A percentile compares a stretch with the other conserved stretches of the same genome.
Evolutionary conservation across 2,329 filamentous ascomycete species (phyloP).

Genomic region (Diaporthe citri): DNA sequence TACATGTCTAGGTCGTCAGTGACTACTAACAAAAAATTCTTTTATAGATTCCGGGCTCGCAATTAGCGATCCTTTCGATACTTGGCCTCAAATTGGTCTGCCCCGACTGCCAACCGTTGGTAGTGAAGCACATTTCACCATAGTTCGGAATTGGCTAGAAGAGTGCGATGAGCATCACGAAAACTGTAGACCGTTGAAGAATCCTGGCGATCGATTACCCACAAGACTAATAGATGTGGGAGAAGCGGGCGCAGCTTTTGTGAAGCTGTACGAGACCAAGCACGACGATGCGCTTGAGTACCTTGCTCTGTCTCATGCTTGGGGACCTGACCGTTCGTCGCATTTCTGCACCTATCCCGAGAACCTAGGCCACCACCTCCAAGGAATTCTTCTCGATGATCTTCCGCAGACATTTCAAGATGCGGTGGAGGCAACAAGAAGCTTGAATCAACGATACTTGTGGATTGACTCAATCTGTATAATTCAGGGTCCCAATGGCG

Average conservation of each 20-base stretch:
- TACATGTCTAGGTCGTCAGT: background rate
- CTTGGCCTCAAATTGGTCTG: conserved; percentile 35
- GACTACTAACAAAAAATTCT: conserved; percentile 49
- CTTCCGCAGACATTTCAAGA: conserved; percentile 27
- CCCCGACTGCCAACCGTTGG: conserved; percentile 26
- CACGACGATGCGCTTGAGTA: conserved; percentile 29
- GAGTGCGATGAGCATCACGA: conserved; percentile 36
- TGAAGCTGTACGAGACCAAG: conserved; percentile 37
- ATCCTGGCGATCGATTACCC: conserved; percentile 21
- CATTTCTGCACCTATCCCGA: conserved; percentile 28
- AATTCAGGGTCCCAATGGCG: conserved; percentile 18
- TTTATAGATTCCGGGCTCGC: conserved; percentile 52
- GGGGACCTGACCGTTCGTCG: conserved; percentile 30
- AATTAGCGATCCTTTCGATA: background rate
- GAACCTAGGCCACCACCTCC: background rate
- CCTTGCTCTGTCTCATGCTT: conserved; percentile 43
- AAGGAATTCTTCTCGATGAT: background rate
- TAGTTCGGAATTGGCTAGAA: conserved; percentile 39
- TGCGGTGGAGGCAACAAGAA: conserved; percentile 27
- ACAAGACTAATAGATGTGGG: conserved; percentile 38
- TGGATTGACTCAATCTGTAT: conserved; percentile 35
- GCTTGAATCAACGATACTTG: conserved; percentile 1
- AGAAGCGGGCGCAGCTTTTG: background rate
- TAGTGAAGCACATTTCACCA: conserved; percentile 33
- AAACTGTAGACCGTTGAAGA: background rate